Base-by-base conservation (phyloP, 345 rosid species). In the Eutrema heterophyllum region DNA sequence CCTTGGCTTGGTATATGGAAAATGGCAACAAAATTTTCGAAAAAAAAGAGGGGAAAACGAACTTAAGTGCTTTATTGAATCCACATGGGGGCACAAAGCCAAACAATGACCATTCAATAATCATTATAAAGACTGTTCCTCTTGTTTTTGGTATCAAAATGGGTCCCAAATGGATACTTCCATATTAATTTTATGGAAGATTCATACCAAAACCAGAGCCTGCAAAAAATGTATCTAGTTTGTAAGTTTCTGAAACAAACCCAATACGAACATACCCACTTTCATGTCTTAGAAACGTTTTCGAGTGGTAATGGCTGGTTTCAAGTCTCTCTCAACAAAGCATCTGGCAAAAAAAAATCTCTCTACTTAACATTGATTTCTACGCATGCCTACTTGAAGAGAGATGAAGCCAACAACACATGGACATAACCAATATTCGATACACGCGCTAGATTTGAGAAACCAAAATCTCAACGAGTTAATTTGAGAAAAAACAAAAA, bases 71-170 rank as follows among this genome's bases (percentile, higher is more conserved):
- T 76, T 69, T 62, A 53, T 27, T 44, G 70, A 68, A 61, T 14
- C 50, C 70, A 68, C 79, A 75, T 75, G 78, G 68, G 15, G 55
- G 62, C 67, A 75, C 61, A 75, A 75, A 67, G 63, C 68, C 45
- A 53, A 67, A 67, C 73, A 68, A 52, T 60, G 74, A 68, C 79
- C 50, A 52, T 52, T 60, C 73, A 36, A 32, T 60, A 52, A 75
- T 68, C 49, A 75, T 68, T 43, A 61, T 18, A 60, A 36, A 60
- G 49, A 68, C 79, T 24, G 4, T 68, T 75, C 79, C 7, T 40
- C 63, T 75, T 68, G 74, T 68, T 68, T 68, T 75, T 5, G 64
- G 74, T 53, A 75, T 68, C 73, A 75, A 60, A 75, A 1, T 13
- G 74, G 78, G 79, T 60, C 73, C 79, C 74, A 9, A 26, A 66